Evolutionary conservation across 495 filamentous ascomycete species (phyloP).

Genomic region (Parathielavia appendiculata): DNA sequence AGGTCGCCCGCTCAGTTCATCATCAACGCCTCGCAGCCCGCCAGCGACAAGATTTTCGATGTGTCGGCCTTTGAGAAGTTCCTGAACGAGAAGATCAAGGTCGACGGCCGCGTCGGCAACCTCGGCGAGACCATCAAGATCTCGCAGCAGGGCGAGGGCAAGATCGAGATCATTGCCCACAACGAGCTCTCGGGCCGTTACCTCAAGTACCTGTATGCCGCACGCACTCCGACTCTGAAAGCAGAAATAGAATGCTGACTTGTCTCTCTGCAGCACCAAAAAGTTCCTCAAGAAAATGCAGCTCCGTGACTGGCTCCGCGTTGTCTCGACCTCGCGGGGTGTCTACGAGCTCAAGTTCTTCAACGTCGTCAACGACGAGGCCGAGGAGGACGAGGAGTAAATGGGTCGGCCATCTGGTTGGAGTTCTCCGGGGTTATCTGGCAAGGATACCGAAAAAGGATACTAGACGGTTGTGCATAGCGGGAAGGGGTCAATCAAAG

Average conservation of each 20-base stretch:
- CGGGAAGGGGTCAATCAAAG: conserved; percentile 24
- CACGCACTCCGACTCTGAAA: neutral
- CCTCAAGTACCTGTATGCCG: conserved; percentile 94
- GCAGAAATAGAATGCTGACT: conserved; percentile 3
- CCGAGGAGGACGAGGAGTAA: conserved; percentile 97
- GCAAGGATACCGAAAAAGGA: conserved; percentile 24
- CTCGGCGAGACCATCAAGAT: conserved; percentile 91
- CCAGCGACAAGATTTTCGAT: conserved; percentile 99
- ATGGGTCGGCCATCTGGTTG: conserved; percentile 17
- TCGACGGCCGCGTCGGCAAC: conserved; percentile 95
- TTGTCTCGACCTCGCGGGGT: conserved; percentile 93
- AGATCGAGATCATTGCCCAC: conserved; percentile 96
- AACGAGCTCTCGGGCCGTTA: conserved; percentile 97
- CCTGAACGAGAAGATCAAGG: conserved; percentile 99
- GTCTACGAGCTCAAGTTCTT: conserved; percentile 99
- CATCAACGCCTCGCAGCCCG: conserved; percentile 97
- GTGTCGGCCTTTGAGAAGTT: conserved; percentile 99
- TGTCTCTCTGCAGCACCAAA: conserved; percentile 72
- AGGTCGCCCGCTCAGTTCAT: conserved; percentile 60
- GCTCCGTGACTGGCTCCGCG: conserved; percentile 98
- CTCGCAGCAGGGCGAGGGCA: conserved; percentile 84
- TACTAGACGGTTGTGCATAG: conserved; percentile 24
- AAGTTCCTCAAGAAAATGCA: conserved; percentile 99
- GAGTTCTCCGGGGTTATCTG: conserved; percentile 22
- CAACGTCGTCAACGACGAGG: conserved; percentile 98